These are phyloP conservation scores for Megacollybia marginata DNA, from an alignment of 768 basidiomycete species.

Conservation along the genomic window DNA sequence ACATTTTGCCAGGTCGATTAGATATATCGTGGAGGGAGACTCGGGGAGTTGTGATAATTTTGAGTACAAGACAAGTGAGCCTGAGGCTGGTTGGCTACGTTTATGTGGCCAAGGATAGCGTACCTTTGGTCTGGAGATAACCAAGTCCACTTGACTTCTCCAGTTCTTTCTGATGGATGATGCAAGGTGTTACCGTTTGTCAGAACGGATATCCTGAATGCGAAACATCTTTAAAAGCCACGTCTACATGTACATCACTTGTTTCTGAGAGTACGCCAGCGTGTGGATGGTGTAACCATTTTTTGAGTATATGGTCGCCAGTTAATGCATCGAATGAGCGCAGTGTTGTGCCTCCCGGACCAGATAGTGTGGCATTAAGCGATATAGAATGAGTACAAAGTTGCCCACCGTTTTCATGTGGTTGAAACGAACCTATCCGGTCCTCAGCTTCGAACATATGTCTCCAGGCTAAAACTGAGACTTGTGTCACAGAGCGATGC, in stretches of 20 bases:
- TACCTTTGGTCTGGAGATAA: slow-evolving; percentile 61
- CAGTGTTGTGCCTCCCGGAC: slow-evolving; percentile 60
- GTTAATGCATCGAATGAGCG: slow-evolving; percentile 58
- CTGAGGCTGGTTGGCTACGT: slow-evolving; percentile 17
- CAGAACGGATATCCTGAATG: slow-evolving; percentile 29
- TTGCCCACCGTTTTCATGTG: slow-evolving; percentile 47
- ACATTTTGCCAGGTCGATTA: slow-evolving; percentile 45
- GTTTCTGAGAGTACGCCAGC: slow-evolving; percentile 43
- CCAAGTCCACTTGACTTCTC: slow-evolving; percentile 65
- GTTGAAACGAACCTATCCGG: slow-evolving; percentile 55
- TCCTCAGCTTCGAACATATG: slow-evolving; percentile 69
- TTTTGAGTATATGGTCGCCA: slow-evolving; percentile 64
- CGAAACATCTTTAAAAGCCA: slow-evolving; percentile 26
- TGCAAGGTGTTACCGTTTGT: slow-evolving; percentile 56
- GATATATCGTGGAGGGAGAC: slow-evolving; percentile 52
- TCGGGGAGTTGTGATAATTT: slow-evolving; percentile 48
- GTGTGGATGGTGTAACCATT: slow-evolving; percentile 41
- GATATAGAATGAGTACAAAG: slow-evolving; percentile 1
- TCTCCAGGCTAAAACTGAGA: slow-evolving; percentile 60
- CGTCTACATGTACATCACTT: slow-evolving; percentile 44
- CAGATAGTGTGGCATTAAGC: slow-evolving; percentile 47
- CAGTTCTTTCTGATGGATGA: slow-evolving; percentile 40
- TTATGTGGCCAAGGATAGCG: slow-evolving; percentile 13
- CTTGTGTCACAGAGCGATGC: neutral
- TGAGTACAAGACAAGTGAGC: slow-evolving; percentile 59